These are phyloP conservation scores for Paecilomyces sp. DNA, from an alignment of 2,329 filamentous ascomycete genomes.

Conservation along the genomic window DNA sequence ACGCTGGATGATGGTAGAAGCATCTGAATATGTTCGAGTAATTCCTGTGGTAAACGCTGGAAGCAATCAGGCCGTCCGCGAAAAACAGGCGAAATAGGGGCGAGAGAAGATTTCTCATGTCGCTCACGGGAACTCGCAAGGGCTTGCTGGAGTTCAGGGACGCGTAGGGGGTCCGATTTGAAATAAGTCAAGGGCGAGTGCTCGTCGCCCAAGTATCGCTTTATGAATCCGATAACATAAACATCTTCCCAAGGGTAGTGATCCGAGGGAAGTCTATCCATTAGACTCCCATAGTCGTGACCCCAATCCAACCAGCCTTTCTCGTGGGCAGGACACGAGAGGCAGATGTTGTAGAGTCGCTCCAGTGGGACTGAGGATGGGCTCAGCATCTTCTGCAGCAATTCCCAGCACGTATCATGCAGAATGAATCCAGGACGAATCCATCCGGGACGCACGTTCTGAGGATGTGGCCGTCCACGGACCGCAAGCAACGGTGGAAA, in stretches of 20 bases:
- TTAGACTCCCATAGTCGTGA: conserved; percentile 10
- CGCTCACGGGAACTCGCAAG: conserved; percentile 4
- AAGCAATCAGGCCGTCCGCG: conserved; percentile 8
- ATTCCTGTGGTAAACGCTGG: conserved; percentile 9
- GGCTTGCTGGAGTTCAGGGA: conserved; percentile 4
- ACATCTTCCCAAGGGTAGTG: conserved; percentile 9
- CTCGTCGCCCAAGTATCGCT: conserved; percentile 1
- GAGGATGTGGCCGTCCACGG: background rate
- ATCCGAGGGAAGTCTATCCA: conserved; percentile 3
- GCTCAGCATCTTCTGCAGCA: conserved; percentile 7
- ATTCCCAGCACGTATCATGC: conserved; percentile 14
- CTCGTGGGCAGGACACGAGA: conserved; percentile 8
- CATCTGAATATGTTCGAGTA: conserved; percentile 12
- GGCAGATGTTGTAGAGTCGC: conserved; percentile 13
- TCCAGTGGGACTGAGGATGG: conserved; percentile 9
- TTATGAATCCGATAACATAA: conserved; percentile 4
- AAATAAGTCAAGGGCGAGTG: conserved; percentile 4
- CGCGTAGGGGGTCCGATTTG: conserved; percentile 6
- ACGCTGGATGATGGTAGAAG: conserved; percentile 9
- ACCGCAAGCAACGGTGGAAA: conserved; percentile 6
- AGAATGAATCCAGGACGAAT: conserved; percentile 10
- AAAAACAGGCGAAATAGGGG: background rate
- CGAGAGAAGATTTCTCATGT: background rate
- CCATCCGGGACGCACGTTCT: too few species aligned
- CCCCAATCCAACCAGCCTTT: conserved; percentile 10